Evolutionary conservation across 208 protist genomes (phyloP).

Genomic region (Blastocrithidia nonstop): DNA sequence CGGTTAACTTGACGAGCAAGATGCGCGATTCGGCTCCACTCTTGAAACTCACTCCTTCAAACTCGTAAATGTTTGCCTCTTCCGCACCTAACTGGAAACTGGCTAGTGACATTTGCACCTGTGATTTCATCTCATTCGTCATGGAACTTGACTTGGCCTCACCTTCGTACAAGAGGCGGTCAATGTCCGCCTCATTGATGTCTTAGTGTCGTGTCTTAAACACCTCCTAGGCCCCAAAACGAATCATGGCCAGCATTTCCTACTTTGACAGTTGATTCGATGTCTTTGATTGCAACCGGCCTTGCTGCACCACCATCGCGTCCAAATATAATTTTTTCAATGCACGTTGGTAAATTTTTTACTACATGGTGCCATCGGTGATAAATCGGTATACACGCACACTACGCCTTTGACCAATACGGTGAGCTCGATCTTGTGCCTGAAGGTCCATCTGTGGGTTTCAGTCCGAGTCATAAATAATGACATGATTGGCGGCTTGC

Average conservation of each 20-base stretch:
- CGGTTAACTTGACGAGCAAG: conserved; percentile 37
- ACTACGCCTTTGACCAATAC: conserved; percentile 96
- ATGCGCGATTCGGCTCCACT: conserved; percentile 48
- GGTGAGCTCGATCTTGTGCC: conserved; percentile 95
- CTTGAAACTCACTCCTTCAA: conserved; percentile 90
- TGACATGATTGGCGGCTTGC: conserved; percentile 95
- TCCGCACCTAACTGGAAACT: conserved; percentile 89
- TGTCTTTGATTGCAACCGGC: conserved; percentile 39
- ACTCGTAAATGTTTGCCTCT: conserved; percentile 90
- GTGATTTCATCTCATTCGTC: conserved; percentile 60
- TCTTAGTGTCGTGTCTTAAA: conserved; percentile 86
- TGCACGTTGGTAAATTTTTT: conserved; percentile 96
- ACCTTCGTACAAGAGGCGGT: conserved; percentile 87
- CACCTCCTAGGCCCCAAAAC: conserved; percentile 95
- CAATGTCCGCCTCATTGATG: conserved; percentile 97
- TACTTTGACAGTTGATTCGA: conserved; percentile 69
- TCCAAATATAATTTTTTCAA: conserved; percentile 97
- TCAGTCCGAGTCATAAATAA: conserved; percentile 98
- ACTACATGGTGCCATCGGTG: conserved; percentile 95
- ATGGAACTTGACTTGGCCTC: conserved; percentile 79
- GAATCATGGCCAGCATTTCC: conserved; percentile 95
- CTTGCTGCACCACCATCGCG: conserved; percentile 96
- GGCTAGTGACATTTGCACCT: conserved; percentile 78
- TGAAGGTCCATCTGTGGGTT: conserved; percentile 98
- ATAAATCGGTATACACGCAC: conserved; percentile 96